Evolutionary conservation across 495 filamentous ascomycete species (phyloP).

Genomic region (Podospora pseudopauciseta): DNA sequence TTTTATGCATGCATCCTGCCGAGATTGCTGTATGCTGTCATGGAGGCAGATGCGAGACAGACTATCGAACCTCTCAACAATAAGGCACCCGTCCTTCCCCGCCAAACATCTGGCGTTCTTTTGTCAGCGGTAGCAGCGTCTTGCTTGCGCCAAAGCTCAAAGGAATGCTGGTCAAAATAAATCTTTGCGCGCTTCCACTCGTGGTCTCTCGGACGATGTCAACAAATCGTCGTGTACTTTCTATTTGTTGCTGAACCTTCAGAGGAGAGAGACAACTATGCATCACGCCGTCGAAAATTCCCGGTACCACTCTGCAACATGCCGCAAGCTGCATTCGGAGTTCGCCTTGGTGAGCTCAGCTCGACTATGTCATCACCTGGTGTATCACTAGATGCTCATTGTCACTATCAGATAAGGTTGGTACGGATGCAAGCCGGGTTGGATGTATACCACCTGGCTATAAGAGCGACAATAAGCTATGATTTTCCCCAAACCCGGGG

Average conservation of each 20-base stretch:
- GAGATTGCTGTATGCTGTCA: constrained; percentile 16
- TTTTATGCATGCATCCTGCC: constrained; percentile 17
- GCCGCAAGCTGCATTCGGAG: constrained; percentile 9
- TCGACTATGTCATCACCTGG: constrained; percentile 3
- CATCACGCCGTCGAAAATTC: not conserved
- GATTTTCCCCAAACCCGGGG: constrained; percentile 22
- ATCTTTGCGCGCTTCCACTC: not conserved
- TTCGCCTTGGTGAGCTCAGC: constrained; percentile 11
- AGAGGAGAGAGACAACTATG: not conserved
- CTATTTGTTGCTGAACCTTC: not conserved
- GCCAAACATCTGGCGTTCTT: not conserved
- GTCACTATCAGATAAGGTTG: constrained; percentile 19
- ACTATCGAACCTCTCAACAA: not conserved
- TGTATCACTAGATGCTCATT: constrained; percentile 5
- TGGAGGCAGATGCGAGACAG: constrained; percentile 8
- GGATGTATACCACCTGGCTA: constrained; percentile 15
- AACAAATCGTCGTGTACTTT: too few species aligned
- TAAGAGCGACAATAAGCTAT: constrained; percentile 17
- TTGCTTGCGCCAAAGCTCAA: not conserved
- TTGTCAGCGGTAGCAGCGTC: not conserved
- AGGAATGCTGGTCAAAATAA: not conserved
- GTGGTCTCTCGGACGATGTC: not conserved
- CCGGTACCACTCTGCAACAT: constrained; percentile 1
- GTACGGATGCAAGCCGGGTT: constrained; percentile 24
- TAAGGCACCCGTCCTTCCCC: not conserved